Percentiles rank a stretch among this genome's conserved stretches.
Conservation (phyloP, 495 filamentous ascomycete genomes). For the Neurospora discreta region DNA sequence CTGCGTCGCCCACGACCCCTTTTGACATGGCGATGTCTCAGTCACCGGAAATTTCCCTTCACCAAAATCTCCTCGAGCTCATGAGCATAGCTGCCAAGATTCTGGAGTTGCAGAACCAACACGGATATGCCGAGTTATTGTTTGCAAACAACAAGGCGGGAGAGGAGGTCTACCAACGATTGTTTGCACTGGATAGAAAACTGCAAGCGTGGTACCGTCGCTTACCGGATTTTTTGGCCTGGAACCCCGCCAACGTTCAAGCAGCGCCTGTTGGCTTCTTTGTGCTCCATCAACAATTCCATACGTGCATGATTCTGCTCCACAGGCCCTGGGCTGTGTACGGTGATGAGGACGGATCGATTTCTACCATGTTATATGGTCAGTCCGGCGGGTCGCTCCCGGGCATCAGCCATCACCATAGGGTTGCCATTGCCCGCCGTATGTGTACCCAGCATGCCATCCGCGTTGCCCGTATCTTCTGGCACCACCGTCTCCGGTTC, state of each 20-base stretch:
- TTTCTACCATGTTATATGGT: conserved; percentile 10
- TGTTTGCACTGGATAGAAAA: conserved; percentile 36
- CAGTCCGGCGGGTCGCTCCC: not conserved
- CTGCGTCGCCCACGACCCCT: not conserved
- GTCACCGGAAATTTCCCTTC: conserved; percentile 29
- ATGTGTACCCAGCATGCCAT: conserved; percentile 44
- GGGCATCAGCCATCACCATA: conserved; percentile 22
- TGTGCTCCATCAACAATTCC: conserved; percentile 42
- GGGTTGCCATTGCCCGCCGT: conserved; percentile 30
- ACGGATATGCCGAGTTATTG: not conserved
- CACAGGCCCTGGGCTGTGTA: conserved; percentile 40
- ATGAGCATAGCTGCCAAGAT: conserved; percentile 42
- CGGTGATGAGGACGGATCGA: conserved; percentile 3
- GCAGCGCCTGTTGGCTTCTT: conserved; percentile 40
- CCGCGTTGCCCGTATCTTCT: conserved; percentile 38
- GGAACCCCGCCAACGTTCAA: conserved; percentile 38
- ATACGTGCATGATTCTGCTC: conserved; percentile 37
- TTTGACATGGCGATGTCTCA: conserved; percentile 5
- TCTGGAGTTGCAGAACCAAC: conserved; percentile 26
- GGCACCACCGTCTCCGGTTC: conserved; percentile 39
- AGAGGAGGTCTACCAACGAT: conserved; percentile 32
- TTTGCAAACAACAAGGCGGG: conserved; percentile 20
- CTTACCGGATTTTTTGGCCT: conserved; percentile 34
- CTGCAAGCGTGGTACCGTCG: conserved; percentile 41
- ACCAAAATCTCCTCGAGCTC: conserved; percentile 36